Evolutionary conservation across 352 stramenopile genomes (phyloP).

Genomic region (Pythium chondricola): DNA sequence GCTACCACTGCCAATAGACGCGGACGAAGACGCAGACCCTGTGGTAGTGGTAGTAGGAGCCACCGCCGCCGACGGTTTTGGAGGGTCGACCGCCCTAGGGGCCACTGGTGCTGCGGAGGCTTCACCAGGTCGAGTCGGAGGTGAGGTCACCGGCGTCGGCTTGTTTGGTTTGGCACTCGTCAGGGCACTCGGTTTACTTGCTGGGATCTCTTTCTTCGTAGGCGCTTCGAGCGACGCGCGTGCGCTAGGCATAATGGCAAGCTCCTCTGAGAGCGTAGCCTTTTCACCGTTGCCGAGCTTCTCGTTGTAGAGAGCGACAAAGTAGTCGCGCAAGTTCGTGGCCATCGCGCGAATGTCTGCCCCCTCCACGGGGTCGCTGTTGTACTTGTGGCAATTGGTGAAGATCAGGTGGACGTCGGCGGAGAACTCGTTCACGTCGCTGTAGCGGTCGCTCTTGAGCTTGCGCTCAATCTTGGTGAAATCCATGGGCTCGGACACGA

Average conservation of each 20-base stretch:
- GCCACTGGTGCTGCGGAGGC: not conserved
- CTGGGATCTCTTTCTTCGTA: not conserved
- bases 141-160: not conserved
- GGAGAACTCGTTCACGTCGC: slow-evolving; percentile 71
- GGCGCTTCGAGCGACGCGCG: not conserved
- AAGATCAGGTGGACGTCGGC: slow-evolving; percentile 85
- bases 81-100: no score
- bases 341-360: slow-evolving; percentile 86
- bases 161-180: not conserved
- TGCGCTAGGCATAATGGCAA: slow-evolving; percentile 2
- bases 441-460: slow-evolving; percentile 78
- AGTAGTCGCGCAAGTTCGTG: slow-evolving; percentile 73
- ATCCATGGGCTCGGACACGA: slow-evolving; percentile 82
- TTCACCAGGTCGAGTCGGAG: not conserved
- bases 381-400: slow-evolving; percentile 88
- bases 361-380: slow-evolving; percentile 79
- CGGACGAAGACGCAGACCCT: not conserved
- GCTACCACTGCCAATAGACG: not conserved
- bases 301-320: slow-evolving; percentile 66
- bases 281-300: slow-evolving; percentile 30
- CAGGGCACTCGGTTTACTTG: not conserved
- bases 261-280: not conserved
- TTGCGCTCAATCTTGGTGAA: slow-evolving; percentile 86
- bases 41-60: not conserved
- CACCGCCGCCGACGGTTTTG: slow-evolving; percentile 6